phyloP scores from a whole-genome alignment of 768 basidiomycete genomes.

The Mycena albidolilacea region DNA sequence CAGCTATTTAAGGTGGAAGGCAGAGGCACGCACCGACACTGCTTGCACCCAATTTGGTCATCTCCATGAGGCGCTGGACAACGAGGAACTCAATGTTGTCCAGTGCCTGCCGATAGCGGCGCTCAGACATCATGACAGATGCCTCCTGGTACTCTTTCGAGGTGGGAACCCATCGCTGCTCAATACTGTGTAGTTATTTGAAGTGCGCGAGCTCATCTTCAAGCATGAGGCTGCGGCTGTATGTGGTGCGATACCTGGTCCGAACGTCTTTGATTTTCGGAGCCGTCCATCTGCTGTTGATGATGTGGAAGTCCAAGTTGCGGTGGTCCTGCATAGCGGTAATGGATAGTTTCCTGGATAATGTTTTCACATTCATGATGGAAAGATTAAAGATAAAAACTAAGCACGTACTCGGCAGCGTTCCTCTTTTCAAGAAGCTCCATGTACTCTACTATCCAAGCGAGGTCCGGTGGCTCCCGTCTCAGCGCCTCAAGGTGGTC shows the following conservation, averaged over 20 bases:
- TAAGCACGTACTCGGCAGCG: neutral
- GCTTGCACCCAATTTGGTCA: neutral
- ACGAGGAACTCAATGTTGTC: neutral
- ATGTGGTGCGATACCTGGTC: neutral
- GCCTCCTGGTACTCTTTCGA: neutral
- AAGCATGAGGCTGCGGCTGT: neutral
- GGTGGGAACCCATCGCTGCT: neutral
- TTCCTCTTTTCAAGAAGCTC: constrained; percentile 9
- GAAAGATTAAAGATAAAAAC: too few species aligned
- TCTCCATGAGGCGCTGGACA: neutral
- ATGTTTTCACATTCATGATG: too few species aligned
- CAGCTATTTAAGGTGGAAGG: too few species aligned
- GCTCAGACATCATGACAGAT: neutral
- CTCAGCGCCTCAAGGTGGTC: neutral
- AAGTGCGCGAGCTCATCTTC: neutral
- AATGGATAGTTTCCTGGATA: neutral
- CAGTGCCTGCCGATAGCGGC: neutral
- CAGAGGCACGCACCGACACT: neutral
- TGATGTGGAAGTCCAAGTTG: neutral
- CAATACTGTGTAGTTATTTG: neutral
- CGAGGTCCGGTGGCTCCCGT: neutral
- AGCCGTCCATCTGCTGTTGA: neutral
- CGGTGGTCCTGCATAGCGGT: neutral
- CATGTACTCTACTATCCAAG: constrained; percentile 14
- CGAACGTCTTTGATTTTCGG: neutral